A percentile compares a stretch with the other conserved stretches of the same genome.
These are phyloP conservation scores for Pythium plurisporium DNA, from an alignment of 352 stramenopile genomes.

Conservation along the genomic window DNA sequence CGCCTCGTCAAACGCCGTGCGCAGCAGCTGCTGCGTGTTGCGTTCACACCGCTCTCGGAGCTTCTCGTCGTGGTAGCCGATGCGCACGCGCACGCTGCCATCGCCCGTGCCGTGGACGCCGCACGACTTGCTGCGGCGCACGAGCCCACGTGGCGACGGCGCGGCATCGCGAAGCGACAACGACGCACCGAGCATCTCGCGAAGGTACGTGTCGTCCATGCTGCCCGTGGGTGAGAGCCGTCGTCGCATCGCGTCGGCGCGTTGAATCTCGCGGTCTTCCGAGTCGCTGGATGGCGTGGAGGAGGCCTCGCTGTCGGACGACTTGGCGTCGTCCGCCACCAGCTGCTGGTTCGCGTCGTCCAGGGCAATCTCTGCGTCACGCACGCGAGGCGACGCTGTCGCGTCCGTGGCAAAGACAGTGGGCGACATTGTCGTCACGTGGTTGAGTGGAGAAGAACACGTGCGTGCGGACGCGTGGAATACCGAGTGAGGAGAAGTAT, in stretches of 20 bases:
- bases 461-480: neutral
- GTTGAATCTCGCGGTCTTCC: conserved; percentile 2
- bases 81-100: neutral
- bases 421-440: neutral
- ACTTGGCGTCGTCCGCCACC: neutral
- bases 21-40: conserved; percentile 21
- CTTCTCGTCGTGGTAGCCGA: conserved; percentile 19
- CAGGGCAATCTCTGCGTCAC: neutral
- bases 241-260: neutral
- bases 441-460: neutral
- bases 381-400: neutral
- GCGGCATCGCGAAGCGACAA: neutral
- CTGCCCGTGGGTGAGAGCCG: conserved; percentile 6
- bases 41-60: conserved; percentile 19
- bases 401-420: neutral
- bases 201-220: conserved; percentile 22
- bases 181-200: conserved; percentile 14
- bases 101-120: conserved; percentile 2
- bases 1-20: conserved; percentile 12
- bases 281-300: neutral
- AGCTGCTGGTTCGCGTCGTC: neutral
- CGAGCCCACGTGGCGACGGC: neutral
- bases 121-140: conserved; percentile 20
- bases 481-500: neutral
- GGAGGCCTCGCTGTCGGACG: neutral